phyloP scores from a whole-genome alignment of 371 early-diverging fungal genomes.

The Syncephalastrum contaminatum region DNA sequence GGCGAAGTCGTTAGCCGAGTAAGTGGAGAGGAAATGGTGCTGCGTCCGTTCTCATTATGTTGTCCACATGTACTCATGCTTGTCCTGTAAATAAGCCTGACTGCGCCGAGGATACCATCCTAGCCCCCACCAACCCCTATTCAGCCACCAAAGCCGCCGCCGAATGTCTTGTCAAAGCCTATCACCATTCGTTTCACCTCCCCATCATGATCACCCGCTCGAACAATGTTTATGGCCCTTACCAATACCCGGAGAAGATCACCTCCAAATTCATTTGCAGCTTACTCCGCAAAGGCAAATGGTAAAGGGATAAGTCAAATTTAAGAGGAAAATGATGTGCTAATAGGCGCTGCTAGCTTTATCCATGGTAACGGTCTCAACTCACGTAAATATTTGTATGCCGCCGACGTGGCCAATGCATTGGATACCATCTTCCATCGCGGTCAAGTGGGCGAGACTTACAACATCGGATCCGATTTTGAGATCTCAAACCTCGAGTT shows the following conservation, averaged over 20 bases:
- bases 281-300: conserved; percentile 59
- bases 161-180: conserved; percentile 80
- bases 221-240: conserved; percentile 87
- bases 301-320: conserved; percentile 28
- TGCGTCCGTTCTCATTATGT: too few species aligned
- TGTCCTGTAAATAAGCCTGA: conserved; percentile 48
- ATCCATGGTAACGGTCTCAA: conserved; percentile 84
- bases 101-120: conserved; percentile 64
- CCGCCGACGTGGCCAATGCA: conserved; percentile 76
- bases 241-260: conserved; percentile 88
- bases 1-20: conserved; percentile 70
- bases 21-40: conserved; percentile 12
- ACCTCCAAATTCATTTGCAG: conserved; percentile 86
- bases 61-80: too few species aligned
- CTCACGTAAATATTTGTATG: conserved; percentile 79
- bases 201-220: conserved; percentile 84
- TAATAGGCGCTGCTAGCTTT: conserved; percentile 32
- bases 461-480: conserved; percentile 80
- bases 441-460: conserved; percentile 67
- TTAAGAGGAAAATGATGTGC: conserved; percentile 2
- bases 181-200: conserved; percentile 77
- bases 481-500: conserved; percentile 78
- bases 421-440: conserved; percentile 70
- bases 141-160: conserved; percentile 91
- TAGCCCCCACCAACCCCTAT: conserved; percentile 85